A percentile compares a stretch with the other conserved stretches of the same genome.
Evolutionary conservation across 1,139 yeast species (phyloP).

Genomic region (Yamadazyma epiphylla): DNA sequence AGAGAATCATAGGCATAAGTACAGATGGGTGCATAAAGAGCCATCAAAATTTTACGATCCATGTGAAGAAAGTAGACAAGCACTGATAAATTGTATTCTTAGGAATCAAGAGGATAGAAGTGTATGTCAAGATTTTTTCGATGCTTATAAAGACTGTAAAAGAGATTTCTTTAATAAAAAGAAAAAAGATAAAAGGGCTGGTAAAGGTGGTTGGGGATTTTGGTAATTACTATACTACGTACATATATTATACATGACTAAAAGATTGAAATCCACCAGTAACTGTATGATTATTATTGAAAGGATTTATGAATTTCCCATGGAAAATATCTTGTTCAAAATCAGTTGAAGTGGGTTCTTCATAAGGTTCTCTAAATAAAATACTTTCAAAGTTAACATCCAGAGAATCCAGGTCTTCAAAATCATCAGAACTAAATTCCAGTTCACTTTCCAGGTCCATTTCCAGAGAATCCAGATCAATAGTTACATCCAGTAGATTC

Average conservation of each 20-base stretch:
- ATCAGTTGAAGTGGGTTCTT: too few species aligned
- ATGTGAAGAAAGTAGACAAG: conserved; percentile 83
- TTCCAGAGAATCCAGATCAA: background rate
- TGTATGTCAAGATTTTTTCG: conserved; percentile 81
- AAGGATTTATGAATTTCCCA: background rate
- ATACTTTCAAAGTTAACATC: background rate
- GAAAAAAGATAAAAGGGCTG: conserved; percentile 33
- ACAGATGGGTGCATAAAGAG: conserved; percentile 61
- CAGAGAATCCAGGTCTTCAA: too few species aligned
- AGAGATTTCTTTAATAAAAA: conserved; percentile 64
- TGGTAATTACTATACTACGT: conserved; percentile 19
- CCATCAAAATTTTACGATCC: conserved; percentile 90
- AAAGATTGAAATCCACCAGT: background rate
- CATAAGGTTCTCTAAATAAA: too few species aligned
- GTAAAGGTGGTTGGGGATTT: conserved; percentile 46
- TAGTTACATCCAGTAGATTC: background rate
- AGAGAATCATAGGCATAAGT: conserved; percentile 56
- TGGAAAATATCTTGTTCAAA: too few species aligned
- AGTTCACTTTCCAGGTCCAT: background rate
- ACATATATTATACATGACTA: background rate
- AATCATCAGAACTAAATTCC: background rate
- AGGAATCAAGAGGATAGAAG: conserved; percentile 72
- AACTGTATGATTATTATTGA: background rate
- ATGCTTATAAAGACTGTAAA: conserved; percentile 89
- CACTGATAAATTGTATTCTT: conserved; percentile 76